Evolutionary conservation across 371 early-diverging fungal species (phyloP), one percentile per base, ranked within the genome.

Genomic region (Lichtheimia ramosa): DNA sequence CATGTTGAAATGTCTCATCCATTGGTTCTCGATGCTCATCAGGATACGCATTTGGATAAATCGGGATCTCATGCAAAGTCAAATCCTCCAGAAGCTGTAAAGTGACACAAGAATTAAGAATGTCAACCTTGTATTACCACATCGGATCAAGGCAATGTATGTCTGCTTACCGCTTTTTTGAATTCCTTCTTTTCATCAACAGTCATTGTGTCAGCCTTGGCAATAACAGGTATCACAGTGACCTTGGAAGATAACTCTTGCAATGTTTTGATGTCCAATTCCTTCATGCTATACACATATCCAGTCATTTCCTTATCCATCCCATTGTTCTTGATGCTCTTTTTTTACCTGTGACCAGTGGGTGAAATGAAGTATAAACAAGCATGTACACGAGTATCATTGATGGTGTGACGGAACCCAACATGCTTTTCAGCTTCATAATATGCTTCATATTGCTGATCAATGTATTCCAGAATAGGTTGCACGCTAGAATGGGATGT

Each of bases 351-450:
- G 77, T 95, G 94, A 39, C 96, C 97, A 23, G 94, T 94, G 10
- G 98, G 98, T 13, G 90, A 77, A 58, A 97, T 89, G 69, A 96
- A 97, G 81, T 96, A 96, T 20, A 99, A 76, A 23, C 95, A 83
- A 4, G 90, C 93, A 73, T 99, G 98, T 43, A 99, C 89, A 43
- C 96, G 88, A 73, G 91, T 90, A 74, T 97, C 97, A 14, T 73
- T 66, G 48, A 79, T 74, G 5, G 70, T 67, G 23, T 59, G 58
- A 64, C 92, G 91, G 76, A 91, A 91, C 70, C 88, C 89, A 28
- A 92, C 81, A 75, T 92, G 91, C 51, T 92, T 86, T 75, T 96
- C 98, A 64, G 96, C 94, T n/a, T 89, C 86, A 66, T 93, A 81
- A 59, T 93, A 93, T 20, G 86, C 89, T 68, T 96, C 93, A 68